Evolutionary conservation across 2,329 filamentous ascomycete species (phyloP).

Genomic region (Sphaerostilbella broomeana): DNA sequence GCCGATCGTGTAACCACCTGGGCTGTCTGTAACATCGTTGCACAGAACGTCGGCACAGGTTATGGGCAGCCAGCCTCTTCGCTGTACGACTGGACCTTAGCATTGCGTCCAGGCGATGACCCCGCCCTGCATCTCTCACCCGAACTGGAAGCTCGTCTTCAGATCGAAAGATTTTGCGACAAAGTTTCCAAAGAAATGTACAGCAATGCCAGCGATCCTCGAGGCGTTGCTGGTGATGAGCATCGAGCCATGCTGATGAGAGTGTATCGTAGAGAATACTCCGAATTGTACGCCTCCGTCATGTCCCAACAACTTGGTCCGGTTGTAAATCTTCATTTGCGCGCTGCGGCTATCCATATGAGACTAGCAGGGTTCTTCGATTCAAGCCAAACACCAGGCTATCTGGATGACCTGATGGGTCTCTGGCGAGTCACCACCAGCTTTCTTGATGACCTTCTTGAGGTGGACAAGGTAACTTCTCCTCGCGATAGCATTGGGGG

Average conservation of each 20-base stretch:
- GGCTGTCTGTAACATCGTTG: conserved; percentile 80
- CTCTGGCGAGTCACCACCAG: conserved; percentile 65
- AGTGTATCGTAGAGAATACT: conserved; percentile 58
- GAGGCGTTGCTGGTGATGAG: conserved; percentile 62
- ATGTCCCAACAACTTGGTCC: conserved; percentile 52
- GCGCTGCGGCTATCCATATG: conserved; percentile 67
- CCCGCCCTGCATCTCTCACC: conserved; percentile 52
- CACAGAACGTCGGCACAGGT: conserved; percentile 74
- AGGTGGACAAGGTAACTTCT: conserved; percentile 43
- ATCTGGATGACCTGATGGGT: conserved; percentile 67
- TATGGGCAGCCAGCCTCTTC: conserved; percentile 77
- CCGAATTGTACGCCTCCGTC: conserved; percentile 56
- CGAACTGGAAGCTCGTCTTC: conserved; percentile 61
- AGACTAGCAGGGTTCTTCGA: conserved; percentile 77
- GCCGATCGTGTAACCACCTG: conserved; percentile 73
- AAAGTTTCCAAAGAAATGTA: conserved; percentile 76
- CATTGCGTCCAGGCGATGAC: conserved; percentile 52
- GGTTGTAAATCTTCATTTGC: conserved; percentile 59
- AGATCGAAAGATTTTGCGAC: conserved; percentile 69
- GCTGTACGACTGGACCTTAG: conserved; percentile 68
- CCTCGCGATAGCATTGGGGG: conserved; percentile 40
- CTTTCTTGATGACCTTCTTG: conserved; percentile 61
- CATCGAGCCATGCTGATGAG: conserved; percentile 60
- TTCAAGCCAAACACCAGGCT: conserved; percentile 62
- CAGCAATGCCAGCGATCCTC: conserved; percentile 66